phyloP scores from a whole-genome alignment of 371 early-diverging fungal genomes.

The Apophysomyces variabilis region DNA sequence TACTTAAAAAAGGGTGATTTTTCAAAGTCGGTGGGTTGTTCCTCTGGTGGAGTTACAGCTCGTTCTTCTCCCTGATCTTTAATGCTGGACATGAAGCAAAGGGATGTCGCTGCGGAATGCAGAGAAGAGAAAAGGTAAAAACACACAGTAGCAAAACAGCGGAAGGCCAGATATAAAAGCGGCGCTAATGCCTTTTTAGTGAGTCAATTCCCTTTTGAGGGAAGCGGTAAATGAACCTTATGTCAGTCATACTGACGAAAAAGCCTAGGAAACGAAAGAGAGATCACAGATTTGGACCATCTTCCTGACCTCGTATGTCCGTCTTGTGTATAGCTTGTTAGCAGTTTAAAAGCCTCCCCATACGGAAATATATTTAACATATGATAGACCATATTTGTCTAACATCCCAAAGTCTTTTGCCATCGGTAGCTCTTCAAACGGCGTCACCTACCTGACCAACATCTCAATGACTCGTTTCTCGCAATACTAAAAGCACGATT shows the following conservation, averaged over 20 bases:
- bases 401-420: too few relatives aligned
- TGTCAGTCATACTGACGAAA: not conserved
- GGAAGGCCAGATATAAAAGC: not conserved
- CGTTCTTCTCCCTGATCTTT: not conserved
- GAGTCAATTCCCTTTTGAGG: slow-evolving; percentile 1
- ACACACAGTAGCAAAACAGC: not conserved
- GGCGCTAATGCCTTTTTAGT: slow-evolving; percentile 1
- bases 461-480: too few relatives aligned
- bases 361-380: too few relatives aligned
- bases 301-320: too few relatives aligned
- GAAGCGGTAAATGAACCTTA: not conserved
- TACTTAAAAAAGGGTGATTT: slow-evolving; percentile 52
- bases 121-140: not conserved
- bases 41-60: slow-evolving; percentile 5
- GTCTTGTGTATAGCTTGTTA: too few relatives aligned
- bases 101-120: slow-evolving; percentile 2
- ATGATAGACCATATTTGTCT: too few relatives aligned
- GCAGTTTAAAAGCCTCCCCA: too few relatives aligned
- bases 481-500: too few relatives aligned
- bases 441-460: too few relatives aligned
- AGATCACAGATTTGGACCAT: too few relatives aligned
- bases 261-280: too few relatives aligned
- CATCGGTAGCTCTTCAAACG: too few relatives aligned
- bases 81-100: not conserved
- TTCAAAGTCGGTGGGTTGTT: slow-evolving; percentile 18